Base-by-base conservation (phyloP, 2,329 filamentous ascomycete species). In the Mycosphaerella arachidis region DNA sequence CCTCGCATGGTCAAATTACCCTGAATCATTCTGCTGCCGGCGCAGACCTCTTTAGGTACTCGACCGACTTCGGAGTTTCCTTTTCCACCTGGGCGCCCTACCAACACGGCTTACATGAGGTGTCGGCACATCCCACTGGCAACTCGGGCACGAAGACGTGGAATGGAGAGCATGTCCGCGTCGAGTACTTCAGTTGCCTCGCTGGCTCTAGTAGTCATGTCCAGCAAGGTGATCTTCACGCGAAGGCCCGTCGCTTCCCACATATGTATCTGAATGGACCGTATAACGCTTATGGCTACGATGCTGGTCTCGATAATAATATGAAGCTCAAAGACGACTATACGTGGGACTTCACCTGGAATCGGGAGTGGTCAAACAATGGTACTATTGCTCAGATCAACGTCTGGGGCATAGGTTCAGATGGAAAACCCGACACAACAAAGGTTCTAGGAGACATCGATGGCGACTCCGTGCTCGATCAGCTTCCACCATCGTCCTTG, bases 401-500 rank as follows among this genome's bases (percentile, higher is more conserved):
- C 64, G 77, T 85, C 3, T 87, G 85, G 85, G 85, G 85, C 50
- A 83, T 86, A 65, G 84, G 86, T 68, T 80, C 82, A 0, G 81
- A 86, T 69, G 83, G 84, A 18, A 74, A 82, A 63, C 84, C 85
- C 0, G 85, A 87, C 68, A 78, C 82, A 60, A 79, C 79, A 3
- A 78, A 77, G 56, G 79, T 85, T 2, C 81, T 79, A 59, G 85
- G 85, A 29, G 85, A 87, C 68, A 78, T 84, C 16, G 82, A 87
- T 65, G 73, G 74, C n/a, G 84, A 87, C 68, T 76, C 76, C 1
- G 75, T 87, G 6, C 72, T 86, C 12, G 85, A 87, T 67, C 81
- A 83, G 43, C 74, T 86, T 18, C 82, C 84, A 1, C 84, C 84
- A 8, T 82, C 79, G 9, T 82, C 81, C n/a, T 74, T 86, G 10